Evolutionary conservation across 495 filamentous ascomycete genomes (phyloP).

Genomic region (Annulohypoxylon nitens): DNA sequence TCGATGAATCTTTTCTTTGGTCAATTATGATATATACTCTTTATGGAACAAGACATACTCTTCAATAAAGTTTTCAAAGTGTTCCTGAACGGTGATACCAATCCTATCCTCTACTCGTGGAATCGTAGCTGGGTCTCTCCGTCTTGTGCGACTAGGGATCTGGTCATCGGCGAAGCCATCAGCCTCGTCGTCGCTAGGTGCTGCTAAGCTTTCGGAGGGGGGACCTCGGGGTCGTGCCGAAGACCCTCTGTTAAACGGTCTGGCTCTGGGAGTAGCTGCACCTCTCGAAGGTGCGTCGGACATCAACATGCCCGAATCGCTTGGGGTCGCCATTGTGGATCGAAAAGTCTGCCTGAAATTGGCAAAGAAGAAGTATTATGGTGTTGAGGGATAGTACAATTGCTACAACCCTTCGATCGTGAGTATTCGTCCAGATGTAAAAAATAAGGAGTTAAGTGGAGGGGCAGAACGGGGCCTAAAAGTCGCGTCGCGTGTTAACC

Average conservation of each 20-base stretch:
- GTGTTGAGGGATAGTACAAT: slow-evolving; percentile 39
- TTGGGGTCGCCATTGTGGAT: slow-evolving; percentile 55
- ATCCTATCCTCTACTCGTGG: slow-evolving; percentile 89
- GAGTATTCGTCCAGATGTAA: slow-evolving; percentile 13
- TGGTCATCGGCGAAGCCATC: slow-evolving; percentile 71
- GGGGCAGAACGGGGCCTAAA: slow-evolving; percentile 33
- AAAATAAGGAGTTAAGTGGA: slow-evolving; percentile 41
- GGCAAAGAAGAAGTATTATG: slow-evolving; percentile 33
- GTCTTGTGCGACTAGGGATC: slow-evolving; percentile 65
- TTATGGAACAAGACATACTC: slow-evolving; percentile 64
- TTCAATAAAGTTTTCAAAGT: slow-evolving; percentile 91
- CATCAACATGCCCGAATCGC: slow-evolving; percentile 60
- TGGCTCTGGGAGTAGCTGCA: slow-evolving; percentile 53
- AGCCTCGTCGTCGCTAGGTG: slow-evolving; percentile 72
- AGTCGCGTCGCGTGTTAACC: slow-evolving; percentile 32
- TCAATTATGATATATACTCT: slow-evolving; percentile 39
- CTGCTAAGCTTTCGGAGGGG: slow-evolving; percentile 74
- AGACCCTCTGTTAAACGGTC: slow-evolving; percentile 60
- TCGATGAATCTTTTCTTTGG: slow-evolving; percentile 74
- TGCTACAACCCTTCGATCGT: slow-evolving; percentile 4
- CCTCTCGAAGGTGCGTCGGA: slow-evolving; percentile 56
- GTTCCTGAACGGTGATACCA: slow-evolving; percentile 84
- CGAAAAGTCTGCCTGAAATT: neutral
- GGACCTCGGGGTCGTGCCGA: slow-evolving; percentile 72
- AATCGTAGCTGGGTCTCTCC: slow-evolving; percentile 72